Evolutionary conservation across 805 yeast genomes (phyloP).

Genomic region (Nakazawaea sp.): DNA sequence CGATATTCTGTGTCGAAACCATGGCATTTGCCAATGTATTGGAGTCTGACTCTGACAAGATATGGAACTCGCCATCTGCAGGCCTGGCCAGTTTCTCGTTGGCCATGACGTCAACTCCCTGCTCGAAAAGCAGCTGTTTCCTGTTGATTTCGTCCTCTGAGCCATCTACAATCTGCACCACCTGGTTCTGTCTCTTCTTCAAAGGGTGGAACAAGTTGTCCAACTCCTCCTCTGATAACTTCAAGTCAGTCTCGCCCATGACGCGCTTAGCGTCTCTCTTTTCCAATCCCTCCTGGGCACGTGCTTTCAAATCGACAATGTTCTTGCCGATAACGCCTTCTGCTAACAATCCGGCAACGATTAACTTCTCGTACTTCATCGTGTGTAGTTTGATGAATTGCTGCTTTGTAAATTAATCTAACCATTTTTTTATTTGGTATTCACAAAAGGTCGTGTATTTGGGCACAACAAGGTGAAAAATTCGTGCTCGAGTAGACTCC

Average conservation of each 20-base stretch:
- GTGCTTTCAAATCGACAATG: slow-evolving; percentile 3
- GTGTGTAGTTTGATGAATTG: too few species aligned
- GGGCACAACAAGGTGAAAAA: too few species aligned
- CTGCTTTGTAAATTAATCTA: too few species aligned
- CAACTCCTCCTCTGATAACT: slow-evolving; percentile 5
- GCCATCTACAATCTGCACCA: slow-evolving; percentile 1
- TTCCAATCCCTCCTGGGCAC: not conserved
- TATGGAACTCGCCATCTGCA: slow-evolving; percentile 1
- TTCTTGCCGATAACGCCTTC: not conserved
- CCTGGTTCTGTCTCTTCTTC: slow-evolving; percentile 1
- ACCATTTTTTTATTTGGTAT: too few species aligned
- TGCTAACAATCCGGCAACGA: not conserved
- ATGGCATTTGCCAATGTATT: slow-evolving; percentile 3
- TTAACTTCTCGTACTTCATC: slow-evolving; percentile 1
- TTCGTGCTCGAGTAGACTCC: too few species aligned
- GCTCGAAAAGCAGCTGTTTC: slow-evolving; percentile 3
- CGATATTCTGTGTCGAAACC: not conserved
- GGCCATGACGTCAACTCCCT: slow-evolving; percentile 2
- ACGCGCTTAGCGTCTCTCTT: slow-evolving; percentile 9
- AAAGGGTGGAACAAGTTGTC: slow-evolving; percentile 7
- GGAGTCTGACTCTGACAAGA: not conserved
- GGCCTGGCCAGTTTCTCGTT: not conserved
- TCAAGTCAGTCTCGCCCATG: slow-evolving; percentile 2
- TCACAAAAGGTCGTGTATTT: too few species aligned
- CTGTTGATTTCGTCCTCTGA: slow-evolving; percentile 5